Evolutionary conservation across 441 rosid genomes (phyloP), one percentile per base, ranked within the genome.

Genomic region (Brassica balearica): DNA sequence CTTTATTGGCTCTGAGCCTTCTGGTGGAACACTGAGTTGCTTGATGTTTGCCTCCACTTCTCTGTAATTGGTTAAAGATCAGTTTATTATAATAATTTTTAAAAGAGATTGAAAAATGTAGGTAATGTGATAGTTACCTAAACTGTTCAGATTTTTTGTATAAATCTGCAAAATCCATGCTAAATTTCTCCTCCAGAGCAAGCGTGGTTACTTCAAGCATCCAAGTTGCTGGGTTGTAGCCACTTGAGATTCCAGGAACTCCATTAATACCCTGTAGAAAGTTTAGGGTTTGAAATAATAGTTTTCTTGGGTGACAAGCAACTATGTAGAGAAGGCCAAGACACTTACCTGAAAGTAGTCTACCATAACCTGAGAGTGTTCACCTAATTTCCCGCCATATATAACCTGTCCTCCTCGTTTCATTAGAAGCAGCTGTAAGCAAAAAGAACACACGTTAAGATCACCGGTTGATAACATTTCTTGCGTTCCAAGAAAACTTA

Each of bases 361-460:
- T 17, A 93, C 83, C 87, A 95, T 69, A 84, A 60, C 85, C 77
- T 88, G 82, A 0, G 99, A 95, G 71, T 87, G 83, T 65, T 72
- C 68, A 23, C 99, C 99, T 70, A 93, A 87, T 79, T 89, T 90
- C 67, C 99, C 98, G 66, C 97, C 95, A 65, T 92, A 90, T 78
- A 93, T 93, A 64, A 93, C 96, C 43, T 77, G 86, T 8, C 99
- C 99, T 51, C 99, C 99, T 69, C 97, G 88, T 88, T 95, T 93
- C 96, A 95, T 91, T 29, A 95, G 94, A 82, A 95, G 94, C 53
- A 95, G 86, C 99, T 95, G 92, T 36, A 56, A 46, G 75, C 65
- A 23, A 82, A 19, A 34, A 53, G 9, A 58, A 43, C 63, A 32
- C 61, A 72, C 53, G 80, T 43, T 68, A 63, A 48, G 72, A 83